phyloP scores from a whole-genome alignment of 2,329 filamentous ascomycete genomes.

The Alternaria triticina region DNA sequence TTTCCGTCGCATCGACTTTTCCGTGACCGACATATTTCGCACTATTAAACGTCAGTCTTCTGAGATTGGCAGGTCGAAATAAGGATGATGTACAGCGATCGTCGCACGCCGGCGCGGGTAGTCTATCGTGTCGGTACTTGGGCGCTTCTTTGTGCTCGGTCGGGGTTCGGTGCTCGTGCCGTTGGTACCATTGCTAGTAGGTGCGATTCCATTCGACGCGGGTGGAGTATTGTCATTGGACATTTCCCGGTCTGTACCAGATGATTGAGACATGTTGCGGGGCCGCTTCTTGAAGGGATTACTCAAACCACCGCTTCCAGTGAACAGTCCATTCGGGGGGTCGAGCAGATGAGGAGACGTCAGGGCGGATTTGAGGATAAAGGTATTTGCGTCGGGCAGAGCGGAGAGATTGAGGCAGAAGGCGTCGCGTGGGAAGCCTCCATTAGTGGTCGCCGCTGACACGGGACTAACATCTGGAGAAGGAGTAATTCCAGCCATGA shows the following conservation, averaged over 20 bases:
- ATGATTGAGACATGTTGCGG: constrained; percentile 53
- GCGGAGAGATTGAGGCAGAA: constrained; percentile 50
- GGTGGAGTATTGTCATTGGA: constrained; percentile 41
- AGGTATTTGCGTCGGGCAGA: constrained; percentile 46
- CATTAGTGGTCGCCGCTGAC: constrained; percentile 51
- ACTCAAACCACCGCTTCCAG: constrained; percentile 34
- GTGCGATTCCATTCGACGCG: constrained; percentile 36
- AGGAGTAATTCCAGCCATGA: constrained; percentile 49
- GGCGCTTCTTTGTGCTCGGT: constrained; percentile 45
- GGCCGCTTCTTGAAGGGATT: constrained; percentile 46
- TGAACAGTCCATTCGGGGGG: constrained; percentile 45
- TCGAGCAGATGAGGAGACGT: constrained; percentile 48
- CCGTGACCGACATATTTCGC: constrained; percentile 79
- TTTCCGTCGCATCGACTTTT: constrained; percentile 82
- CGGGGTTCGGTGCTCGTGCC: constrained; percentile 33
- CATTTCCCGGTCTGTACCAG: constrained; percentile 50
- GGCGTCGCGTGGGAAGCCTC: constrained; percentile 46
- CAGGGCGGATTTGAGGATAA: constrained; percentile 47
- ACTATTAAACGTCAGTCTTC: constrained; percentile 58
- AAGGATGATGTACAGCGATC: constrained; percentile 45
- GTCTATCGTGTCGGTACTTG: constrained; percentile 51
- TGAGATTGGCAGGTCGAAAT: neutral
- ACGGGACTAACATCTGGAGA: constrained; percentile 53
- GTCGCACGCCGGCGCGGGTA: constrained; percentile 51
- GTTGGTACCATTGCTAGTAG: constrained; percentile 39